Evolutionary conservation across 768 basidiomycete species (phyloP), one percentile per base, ranked within the genome.

Genomic region (Suillus alpinus): DNA sequence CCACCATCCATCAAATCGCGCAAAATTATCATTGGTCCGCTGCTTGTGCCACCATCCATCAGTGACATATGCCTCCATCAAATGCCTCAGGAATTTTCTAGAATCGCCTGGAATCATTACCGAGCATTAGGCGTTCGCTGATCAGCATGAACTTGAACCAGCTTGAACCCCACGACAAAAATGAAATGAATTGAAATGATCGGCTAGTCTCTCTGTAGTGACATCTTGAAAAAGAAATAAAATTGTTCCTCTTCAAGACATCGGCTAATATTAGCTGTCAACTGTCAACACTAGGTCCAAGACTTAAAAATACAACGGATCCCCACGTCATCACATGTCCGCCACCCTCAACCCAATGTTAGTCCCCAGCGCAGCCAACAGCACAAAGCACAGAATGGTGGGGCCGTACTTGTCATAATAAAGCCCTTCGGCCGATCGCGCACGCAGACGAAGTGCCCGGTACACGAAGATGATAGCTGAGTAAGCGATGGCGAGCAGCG

Each of bases 371-470:
- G 92, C 91, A 39, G 79, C 75, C 59, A 91, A 82, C 47, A 97
- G 73, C 43, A 88, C 80, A 29, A 84, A 64, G 64, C 90, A 92
- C 26, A 96, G 77, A 4, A 87, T 70, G 1, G 89, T 91, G 40
- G 94, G 93, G 0, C 94, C 92, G 64, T 88, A 93, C 75, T 87
- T 89, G 76, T 96, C 94, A 69, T 94, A 93, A 75, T 96, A 96
- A 56, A 93, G 65, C 26, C 92, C 91, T 59, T 89, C 86, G 0
- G 93, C 92, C 34, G 83, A 80, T 40, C 88, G 85, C 60, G 81
- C 78, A 53, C 92, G 81, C 67, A 96, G 79, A 58, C 82, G 82
- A 47, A 82, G 71, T 8, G 91, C 85, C 52, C 94, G 86, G 71
- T 85, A 90, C 26, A 90, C 80, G 70, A 94, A 97, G 57, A 94